These are phyloP conservation scores for Pyrenophora graminea DNA, from an alignment of 2,329 filamentous ascomycete species.

Conservation along the genomic window DNA sequence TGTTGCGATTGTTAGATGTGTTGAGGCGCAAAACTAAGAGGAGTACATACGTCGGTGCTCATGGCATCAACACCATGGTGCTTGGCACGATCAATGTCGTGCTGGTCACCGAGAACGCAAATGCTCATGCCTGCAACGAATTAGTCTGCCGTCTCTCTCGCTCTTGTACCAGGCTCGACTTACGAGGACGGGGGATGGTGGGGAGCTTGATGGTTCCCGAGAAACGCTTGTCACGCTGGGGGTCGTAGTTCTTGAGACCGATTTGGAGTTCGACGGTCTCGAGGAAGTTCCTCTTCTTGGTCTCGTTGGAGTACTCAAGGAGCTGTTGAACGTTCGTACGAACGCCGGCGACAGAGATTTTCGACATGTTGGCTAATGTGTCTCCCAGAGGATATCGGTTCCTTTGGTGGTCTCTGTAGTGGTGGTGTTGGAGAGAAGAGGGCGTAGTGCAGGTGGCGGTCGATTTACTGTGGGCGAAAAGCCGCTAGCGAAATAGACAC, in stretches of 20 bases:
- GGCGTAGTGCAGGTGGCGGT: slow-evolving; percentile 8
- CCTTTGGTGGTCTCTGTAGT: slow-evolving; percentile 47
- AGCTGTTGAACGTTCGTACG: slow-evolving; percentile 91
- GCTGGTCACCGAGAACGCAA: slow-evolving; percentile 86
- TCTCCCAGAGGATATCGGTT: slow-evolving; percentile 54
- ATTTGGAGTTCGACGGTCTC: slow-evolving; percentile 79
- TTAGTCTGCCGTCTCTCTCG: slow-evolving; percentile 11
- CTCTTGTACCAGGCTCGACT: slow-evolving; percentile 5
- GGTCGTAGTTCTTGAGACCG: slow-evolving; percentile 63
- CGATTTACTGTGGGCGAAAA: slow-evolving; percentile 22
- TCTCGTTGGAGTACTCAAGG: slow-evolving; percentile 91
- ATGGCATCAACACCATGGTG: slow-evolving; percentile 98
- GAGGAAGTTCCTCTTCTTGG: slow-evolving; percentile 98
- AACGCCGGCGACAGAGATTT: slow-evolving; percentile 91
- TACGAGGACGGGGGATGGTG: slow-evolving; percentile 74
- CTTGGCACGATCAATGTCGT: slow-evolving; percentile 99
- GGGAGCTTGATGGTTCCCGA: slow-evolving; percentile 97
- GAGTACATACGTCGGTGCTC: slow-evolving; percentile 70
- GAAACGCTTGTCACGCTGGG: slow-evolving; percentile 99
- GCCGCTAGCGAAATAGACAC: slow-evolving; percentile 18
- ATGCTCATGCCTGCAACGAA: slow-evolving; percentile 30
- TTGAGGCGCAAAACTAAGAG: background rate
- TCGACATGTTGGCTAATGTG: slow-evolving; percentile 67
- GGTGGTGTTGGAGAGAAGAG: slow-evolving; percentile 33
- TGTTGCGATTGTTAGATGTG: slow-evolving; percentile 11